These are phyloP conservation scores for Claviceps maximensis DNA, from an alignment of 2,329 filamentous ascomycete species.

Conservation along the genomic window DNA sequence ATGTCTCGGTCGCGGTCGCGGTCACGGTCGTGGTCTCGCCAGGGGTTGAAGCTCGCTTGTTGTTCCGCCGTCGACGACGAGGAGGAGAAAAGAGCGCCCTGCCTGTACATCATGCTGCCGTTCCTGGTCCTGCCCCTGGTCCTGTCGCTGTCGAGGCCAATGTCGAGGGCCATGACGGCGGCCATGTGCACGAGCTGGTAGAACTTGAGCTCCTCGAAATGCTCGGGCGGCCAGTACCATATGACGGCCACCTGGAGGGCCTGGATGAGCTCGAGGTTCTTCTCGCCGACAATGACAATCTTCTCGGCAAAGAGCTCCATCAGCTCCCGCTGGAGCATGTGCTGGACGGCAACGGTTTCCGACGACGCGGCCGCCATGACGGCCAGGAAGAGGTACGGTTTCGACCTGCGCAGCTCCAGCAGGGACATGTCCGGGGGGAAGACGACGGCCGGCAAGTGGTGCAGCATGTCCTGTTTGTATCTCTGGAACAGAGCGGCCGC, in stretches of 20 bases:
- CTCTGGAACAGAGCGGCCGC: conserved; percentile 42
- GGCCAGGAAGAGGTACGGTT: conserved; percentile 57
- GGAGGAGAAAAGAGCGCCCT: too few species aligned
- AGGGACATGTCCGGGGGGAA: conserved; percentile 41
- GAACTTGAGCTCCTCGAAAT: conserved; percentile 78
- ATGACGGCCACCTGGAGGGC: conserved; percentile 61
- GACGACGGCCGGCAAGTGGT: conserved; percentile 49
- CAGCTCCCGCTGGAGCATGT: conserved; percentile 51
- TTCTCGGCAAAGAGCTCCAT: conserved; percentile 63
- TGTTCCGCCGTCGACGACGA: too few species aligned
- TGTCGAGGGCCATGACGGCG: conserved; percentile 24
- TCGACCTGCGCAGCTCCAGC: conserved; percentile 41
- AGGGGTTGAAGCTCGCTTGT: conserved; percentile 12
- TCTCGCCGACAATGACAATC: conserved; percentile 62
- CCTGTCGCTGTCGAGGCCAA: conserved; percentile 51
- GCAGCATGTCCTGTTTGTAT: conserved; percentile 46
- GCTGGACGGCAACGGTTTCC: conserved; percentile 42
- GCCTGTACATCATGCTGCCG: too few species aligned
- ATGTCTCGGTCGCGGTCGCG: too few species aligned
- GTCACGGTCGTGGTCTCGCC: conserved; percentile 32
- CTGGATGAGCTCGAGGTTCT: conserved; percentile 73
- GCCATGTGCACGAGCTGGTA: conserved; percentile 77
- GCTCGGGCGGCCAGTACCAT: conserved; percentile 76
- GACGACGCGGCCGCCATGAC: conserved; percentile 54
- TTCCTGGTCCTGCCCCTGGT: neutral